Conservation (phyloP, 768 basidiomycete genomes). For the Tulasnella sp. region DNA sequence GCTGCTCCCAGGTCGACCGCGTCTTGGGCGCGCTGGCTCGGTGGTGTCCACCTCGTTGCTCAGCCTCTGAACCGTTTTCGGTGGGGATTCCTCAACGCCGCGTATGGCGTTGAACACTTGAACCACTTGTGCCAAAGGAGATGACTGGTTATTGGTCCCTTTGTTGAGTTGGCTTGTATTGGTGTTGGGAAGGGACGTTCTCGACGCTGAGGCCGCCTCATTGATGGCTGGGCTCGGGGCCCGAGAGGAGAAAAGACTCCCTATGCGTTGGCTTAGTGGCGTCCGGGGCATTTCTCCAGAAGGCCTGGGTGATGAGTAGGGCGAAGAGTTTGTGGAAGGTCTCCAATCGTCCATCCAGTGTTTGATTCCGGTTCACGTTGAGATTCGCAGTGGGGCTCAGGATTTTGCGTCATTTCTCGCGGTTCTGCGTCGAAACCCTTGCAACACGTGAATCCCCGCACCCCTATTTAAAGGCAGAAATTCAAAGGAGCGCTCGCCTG, state of each 20-base stretch:
- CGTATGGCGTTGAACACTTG: background rate
- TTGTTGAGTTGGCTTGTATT: background rate
- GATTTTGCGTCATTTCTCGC: background rate
- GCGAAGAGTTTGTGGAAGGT: background rate
- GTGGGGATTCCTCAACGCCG: background rate
- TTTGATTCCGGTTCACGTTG: background rate
- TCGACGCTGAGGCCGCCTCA: background rate
- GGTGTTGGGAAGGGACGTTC: background rate
- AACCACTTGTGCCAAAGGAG: background rate
- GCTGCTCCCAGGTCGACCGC: background rate
- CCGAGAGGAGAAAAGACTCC: slow-evolving; percentile 10
- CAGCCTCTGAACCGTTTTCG: background rate
- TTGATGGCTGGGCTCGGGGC: background rate
- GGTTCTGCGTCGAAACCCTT: background rate
- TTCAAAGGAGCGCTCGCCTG: too few relatives aligned
- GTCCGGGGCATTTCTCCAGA: slow-evolving; percentile 13
- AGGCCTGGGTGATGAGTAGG: background rate
- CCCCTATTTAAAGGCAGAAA: background rate
- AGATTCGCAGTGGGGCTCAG: background rate
- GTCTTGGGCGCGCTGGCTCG: background rate
- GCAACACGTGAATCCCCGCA: background rate
- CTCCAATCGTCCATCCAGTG: background rate
- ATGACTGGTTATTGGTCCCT: background rate
- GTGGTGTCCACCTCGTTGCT: background rate
- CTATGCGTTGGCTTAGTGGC: slow-evolving; percentile 7